Percentiles rank a stretch among this genome's conserved stretches.
phyloP scores from a whole-genome alignment of 352 stramenopile species.

The Phytophthora colocasiae region DNA sequence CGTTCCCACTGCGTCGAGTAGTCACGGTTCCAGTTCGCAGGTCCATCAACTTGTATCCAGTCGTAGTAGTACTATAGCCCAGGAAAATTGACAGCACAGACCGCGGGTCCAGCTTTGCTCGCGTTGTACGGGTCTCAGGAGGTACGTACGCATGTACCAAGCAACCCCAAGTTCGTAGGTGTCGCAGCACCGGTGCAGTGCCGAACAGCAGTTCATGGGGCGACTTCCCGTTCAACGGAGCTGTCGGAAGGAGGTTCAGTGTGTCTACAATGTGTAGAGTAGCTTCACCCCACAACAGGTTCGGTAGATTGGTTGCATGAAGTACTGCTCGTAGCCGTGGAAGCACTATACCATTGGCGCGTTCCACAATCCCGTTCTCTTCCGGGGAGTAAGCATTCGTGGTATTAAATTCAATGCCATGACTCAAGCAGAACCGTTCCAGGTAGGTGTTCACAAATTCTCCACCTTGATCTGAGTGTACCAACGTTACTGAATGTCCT shows the following conservation, averaged over 20 bases:
- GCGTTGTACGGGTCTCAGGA: slow-evolving; percentile 4
- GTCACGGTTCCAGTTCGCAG: slow-evolving; percentile 15
- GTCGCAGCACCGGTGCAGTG: slow-evolving; percentile 15
- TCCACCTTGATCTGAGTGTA: slow-evolving; percentile 31
- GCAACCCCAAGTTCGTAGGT: slow-evolving; percentile 20
- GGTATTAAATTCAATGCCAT: slow-evolving; percentile 7
- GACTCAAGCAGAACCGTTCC: background rate
- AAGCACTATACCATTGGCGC: slow-evolving; percentile 10
- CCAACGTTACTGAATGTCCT: background rate
- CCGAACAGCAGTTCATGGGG: slow-evolving; percentile 25
- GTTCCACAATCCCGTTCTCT: slow-evolving; percentile 29
- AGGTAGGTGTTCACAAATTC: slow-evolving; percentile 21
- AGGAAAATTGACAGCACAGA: slow-evolving; percentile 7
- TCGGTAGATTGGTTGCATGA: slow-evolving; percentile 13
- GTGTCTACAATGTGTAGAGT: slow-evolving; percentile 18
- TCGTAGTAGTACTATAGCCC: slow-evolving; percentile 14
- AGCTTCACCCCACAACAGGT: slow-evolving; percentile 24
- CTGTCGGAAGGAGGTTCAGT: slow-evolving; percentile 10
- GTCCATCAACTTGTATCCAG: slow-evolving; percentile 28
- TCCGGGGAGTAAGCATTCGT: slow-evolving; percentile 32
- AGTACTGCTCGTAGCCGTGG: slow-evolving; percentile 20
- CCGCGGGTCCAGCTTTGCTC: slow-evolving; percentile 15
- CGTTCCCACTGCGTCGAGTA: slow-evolving; percentile 18
- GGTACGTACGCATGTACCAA: slow-evolving; percentile 8
- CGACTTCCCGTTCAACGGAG: slow-evolving; percentile 8